phyloP scores from a whole-genome alignment of 2,329 filamentous ascomycete species.

The Cladosporium sp. region DNA sequence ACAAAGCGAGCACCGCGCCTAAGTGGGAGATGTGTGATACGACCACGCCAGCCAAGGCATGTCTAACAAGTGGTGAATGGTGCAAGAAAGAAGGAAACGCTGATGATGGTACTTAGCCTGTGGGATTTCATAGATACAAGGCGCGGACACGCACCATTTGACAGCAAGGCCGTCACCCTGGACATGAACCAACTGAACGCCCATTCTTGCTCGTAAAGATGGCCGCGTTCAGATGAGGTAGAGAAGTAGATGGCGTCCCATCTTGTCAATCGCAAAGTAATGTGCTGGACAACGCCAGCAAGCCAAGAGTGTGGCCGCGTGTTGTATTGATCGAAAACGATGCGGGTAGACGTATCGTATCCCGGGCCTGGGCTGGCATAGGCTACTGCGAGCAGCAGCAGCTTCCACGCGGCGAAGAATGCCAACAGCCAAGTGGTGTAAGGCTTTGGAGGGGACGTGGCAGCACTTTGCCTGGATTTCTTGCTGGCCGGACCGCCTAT shows the following conservation, averaged over 20 bases:
- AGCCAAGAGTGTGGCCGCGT: conserved; percentile 16
- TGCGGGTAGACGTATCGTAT: conserved; percentile 73
- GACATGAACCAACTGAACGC: conserved; percentile 64
- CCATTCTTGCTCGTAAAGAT: conserved; percentile 79
- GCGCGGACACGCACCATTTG: conserved; percentile 36
- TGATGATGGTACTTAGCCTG: conserved; percentile 27
- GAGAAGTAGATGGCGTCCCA: conserved; percentile 82
- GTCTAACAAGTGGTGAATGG: conserved; percentile 23
- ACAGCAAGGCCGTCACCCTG: conserved; percentile 38
- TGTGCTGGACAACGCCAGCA: conserved; percentile 22
- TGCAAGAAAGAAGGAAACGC: conserved; percentile 17
- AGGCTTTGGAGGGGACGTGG: neutral
- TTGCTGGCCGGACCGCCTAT: conserved; percentile 7
- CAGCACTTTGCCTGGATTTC: neutral
- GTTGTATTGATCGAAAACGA: conserved; percentile 38
- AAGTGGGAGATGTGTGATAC: conserved; percentile 73
- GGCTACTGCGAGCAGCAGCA: conserved; percentile 59
- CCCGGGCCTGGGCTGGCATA: conserved; percentile 53
- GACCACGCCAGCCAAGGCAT: conserved; percentile 54
- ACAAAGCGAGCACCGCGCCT: conserved; percentile 66
- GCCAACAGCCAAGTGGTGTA: conserved; percentile 16
- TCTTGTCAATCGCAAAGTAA: conserved; percentile 58
- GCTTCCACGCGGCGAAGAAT: conserved; percentile 61
- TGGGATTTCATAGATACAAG: neutral
- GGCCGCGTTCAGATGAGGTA: conserved; percentile 57